phyloP scores from a whole-genome alignment of 768 basidiomycete species.

The Austroboletus festivus region DNA sequence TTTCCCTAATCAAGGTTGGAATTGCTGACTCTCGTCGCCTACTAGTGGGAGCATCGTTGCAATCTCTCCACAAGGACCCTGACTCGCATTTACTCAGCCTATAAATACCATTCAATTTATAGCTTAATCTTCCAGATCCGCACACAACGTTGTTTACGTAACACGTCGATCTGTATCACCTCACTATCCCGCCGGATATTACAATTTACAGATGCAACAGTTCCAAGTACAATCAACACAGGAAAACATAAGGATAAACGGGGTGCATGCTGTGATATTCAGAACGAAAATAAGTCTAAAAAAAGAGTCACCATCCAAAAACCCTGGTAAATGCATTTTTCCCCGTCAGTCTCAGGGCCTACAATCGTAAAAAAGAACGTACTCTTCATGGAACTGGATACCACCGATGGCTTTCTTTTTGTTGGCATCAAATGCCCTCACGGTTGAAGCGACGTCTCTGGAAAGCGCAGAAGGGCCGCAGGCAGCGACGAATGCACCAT shows the following conservation, averaged over 20 bases:
- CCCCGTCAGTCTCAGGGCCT: too few relatives aligned
- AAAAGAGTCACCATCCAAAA: slow-evolving; percentile 24
- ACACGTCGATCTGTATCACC: not conserved
- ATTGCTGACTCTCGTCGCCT: too few relatives aligned
- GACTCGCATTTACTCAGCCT: too few relatives aligned
- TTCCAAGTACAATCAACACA: not conserved
- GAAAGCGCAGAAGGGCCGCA: slow-evolving; percentile 41
- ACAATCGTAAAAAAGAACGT: slow-evolving; percentile 28
- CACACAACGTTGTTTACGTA: not conserved
- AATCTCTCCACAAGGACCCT: too few relatives aligned
- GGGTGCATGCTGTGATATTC: not conserved
- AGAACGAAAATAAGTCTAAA: not conserved
- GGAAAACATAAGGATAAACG: not conserved
- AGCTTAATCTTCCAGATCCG: too few relatives aligned
- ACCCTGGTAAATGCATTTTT: too few relatives aligned
- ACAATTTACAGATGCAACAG: not conserved
- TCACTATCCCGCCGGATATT: not conserved
- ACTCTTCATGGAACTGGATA: slow-evolving; percentile 39
- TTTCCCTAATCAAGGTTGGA: too few relatives aligned
- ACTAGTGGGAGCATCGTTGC: too few relatives aligned
- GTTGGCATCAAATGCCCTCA: slow-evolving; percentile 28
- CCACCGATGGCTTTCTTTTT: slow-evolving; percentile 34
- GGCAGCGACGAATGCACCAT: slow-evolving; percentile 39
- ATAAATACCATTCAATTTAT: too few relatives aligned
- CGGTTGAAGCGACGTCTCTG: slow-evolving; percentile 30